Evolutionary conservation across 1,284 basidiomycete species (phyloP), one percentile per base, ranked within the genome.

Genomic region (Tilletia horrida): DNA sequence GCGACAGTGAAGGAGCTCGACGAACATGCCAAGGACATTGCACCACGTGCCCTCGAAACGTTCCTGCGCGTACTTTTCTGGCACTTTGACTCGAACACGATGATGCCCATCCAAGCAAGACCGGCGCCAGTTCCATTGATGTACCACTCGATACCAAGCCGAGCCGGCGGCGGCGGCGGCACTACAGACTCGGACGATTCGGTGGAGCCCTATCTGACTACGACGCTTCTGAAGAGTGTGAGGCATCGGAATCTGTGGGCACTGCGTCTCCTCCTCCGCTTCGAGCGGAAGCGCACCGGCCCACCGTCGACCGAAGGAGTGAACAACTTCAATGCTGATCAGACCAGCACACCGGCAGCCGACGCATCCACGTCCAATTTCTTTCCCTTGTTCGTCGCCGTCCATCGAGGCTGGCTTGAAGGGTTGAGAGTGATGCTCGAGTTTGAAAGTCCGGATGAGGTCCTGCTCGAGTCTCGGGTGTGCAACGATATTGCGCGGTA

Each of bases 1-100:
- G 14, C 55, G 13, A 11, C 16, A 31, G 13, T 25, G 55, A 16
- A 3, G 16, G 16, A 23, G 16, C 45, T 18, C 6, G 16, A 18
- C 45, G 18, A 48, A 48, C 6, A 48, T n/a, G 7, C 16, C 7
- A 23, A 4, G 7, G 6, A 18, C 45, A 48, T 48, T 16, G 4
- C 45, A 18, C 11, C 35, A 48, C 18, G 35, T n/a, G 29, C 29
- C 18, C 55, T 59, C 3, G 27, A 29, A 13, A 31, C 31, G 3
- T 59, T 59, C 27, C 55, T 59, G 16, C 55, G 55, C 55, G 29
- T 59, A 16, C 55, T 59, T 2, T 59, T 59, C 55, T 59, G 55
- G 55, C 55, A 59, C 18, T 29, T 59, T 16, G 45, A 48, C 21
- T 29, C 27, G 29, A 8, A 25, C 55, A 59, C 45, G 18, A 48